phyloP scores from a whole-genome alignment of 495 filamentous ascomycete species.

The Annulohypoxylon bovei region DNA sequence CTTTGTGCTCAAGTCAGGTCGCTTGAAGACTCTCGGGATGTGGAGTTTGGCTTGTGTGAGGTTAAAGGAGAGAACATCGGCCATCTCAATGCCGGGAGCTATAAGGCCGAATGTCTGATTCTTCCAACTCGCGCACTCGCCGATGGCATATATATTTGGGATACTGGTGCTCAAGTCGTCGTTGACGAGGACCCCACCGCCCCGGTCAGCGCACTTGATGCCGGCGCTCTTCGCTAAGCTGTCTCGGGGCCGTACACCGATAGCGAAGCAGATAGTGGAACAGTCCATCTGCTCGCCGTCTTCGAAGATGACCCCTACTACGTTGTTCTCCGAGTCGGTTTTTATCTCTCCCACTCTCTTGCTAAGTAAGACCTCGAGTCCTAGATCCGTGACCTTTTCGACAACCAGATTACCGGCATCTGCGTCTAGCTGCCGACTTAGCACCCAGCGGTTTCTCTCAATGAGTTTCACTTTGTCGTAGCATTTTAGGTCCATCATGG shows the following conservation, averaged over 20 bases:
- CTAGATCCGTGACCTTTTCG: constrained; percentile 82
- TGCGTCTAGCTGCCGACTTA: constrained; percentile 84
- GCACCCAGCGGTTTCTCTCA: constrained; percentile 89
- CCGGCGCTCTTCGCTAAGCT: constrained; percentile 76
- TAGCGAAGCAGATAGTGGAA: constrained; percentile 90
- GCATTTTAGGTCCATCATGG: constrained; percentile 87
- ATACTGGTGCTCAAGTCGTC: constrained; percentile 76
- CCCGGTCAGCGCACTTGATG: constrained; percentile 77
- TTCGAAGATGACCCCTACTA: constrained; percentile 81
- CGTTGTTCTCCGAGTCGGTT: constrained; percentile 70
- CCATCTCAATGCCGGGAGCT: constrained; percentile 95
- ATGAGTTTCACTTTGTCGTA: constrained; percentile 84
- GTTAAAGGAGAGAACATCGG: constrained; percentile 94
- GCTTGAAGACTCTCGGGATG: constrained; percentile 74
- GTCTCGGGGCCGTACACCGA: constrained; percentile 87
- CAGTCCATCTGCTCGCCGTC: constrained; percentile 87
- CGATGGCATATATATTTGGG: constrained; percentile 86
- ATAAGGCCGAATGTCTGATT: constrained; percentile 94
- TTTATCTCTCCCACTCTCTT: constrained; percentile 81
- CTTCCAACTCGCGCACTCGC: constrained; percentile 95
- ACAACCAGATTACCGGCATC: constrained; percentile 88
- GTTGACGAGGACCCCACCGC: constrained; percentile 81
- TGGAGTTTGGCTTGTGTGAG: constrained; percentile 84
- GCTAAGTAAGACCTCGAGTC: constrained; percentile 83
- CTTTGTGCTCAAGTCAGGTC: constrained; percentile 93